Evolutionary conservation across 495 filamentous ascomycete genomes (phyloP), one percentile per base, ranked within the genome.

Genomic region (Xeromyces bisporus): DNA sequence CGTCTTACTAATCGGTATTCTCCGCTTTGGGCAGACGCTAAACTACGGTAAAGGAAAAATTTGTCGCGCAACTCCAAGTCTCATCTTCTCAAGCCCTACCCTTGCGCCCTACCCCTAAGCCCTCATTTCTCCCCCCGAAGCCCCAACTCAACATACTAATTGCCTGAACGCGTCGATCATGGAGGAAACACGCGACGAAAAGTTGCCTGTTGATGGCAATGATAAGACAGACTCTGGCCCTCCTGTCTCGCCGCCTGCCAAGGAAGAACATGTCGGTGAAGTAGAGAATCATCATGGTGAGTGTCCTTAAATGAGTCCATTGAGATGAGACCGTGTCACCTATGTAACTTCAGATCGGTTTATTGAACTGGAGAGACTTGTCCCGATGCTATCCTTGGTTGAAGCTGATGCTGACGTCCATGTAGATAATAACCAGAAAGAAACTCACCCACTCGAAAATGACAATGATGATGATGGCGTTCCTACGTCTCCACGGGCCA

Each of bases 81-180:
- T 29, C 28, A 15, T 7, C 13, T 31, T 16, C 29, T 31, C 33
- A 48, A 55, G 43, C 51, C 51, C 51, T 55, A 55, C 38, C 34
- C 46, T 36, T 46, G 55, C 56, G 60, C 60, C 60, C 60, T 64
- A 59, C 45, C 55, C 56, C 57, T 61, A 64, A 64, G 59, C 59
- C 59, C 59, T 64, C 50, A 64, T 64, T 64, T 58, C 59, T 64
- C 43, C 52, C 61, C 57, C 54, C 48, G 59, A 57, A 61, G 56
- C 45, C 47, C 48, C 43, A 46, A 31, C 39, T 39, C 33, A n/a
- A 36, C 38, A 42, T 47, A 40, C 37, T 29, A 43, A 39, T 33
- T 38, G 37, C 42, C 35, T 36, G 33, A 34, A 39, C 31, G 26
- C 31, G 31, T 31, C 35, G 29, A 41, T 33, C 30, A 60, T 64